A percentile compares a stretch with the other conserved stretches of the same genome.
phyloP scores from a whole-genome alignment of 441 rosid species.

The Biscutella laevigata region DNA sequence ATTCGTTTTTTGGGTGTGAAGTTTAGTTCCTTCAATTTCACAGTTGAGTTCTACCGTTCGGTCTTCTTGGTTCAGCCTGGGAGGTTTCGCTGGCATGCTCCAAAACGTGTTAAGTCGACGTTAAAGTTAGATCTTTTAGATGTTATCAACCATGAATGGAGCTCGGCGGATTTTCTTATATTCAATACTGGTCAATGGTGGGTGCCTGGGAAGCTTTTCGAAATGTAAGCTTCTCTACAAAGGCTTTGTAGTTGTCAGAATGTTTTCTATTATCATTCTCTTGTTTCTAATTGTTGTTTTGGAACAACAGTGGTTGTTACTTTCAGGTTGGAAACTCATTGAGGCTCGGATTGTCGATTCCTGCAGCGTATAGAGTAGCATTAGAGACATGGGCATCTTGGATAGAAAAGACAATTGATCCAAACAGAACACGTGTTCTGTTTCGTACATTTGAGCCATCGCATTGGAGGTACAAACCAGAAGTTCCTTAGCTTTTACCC shows the following conservation, averaged over 20 bases:
- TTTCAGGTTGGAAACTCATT: slow-evolving; percentile 57
- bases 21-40: slow-evolving; percentile 53
- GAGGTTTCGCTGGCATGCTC: slow-evolving; percentile 46
- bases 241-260: background rate
- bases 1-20: slow-evolving; percentile 58
- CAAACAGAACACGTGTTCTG: slow-evolving; percentile 46
- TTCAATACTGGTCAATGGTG: slow-evolving; percentile 90
- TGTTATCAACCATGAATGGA: slow-evolving; percentile 53
- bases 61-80: slow-evolving; percentile 71
- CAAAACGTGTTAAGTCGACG: slow-evolving; percentile 51
- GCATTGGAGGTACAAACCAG: slow-evolving; percentile 61
- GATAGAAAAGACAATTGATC: slow-evolving; percentile 40
- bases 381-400: slow-evolving; percentile 68
- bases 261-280: background rate
- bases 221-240: slow-evolving; percentile 38
- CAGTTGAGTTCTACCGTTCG: slow-evolving; percentile 63
- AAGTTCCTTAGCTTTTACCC: background rate
- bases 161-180: slow-evolving; percentile 52
- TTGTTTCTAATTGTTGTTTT: slow-evolving; percentile 21
- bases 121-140: slow-evolving; percentile 57
- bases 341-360: slow-evolving; percentile 73
- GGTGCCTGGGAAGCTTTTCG: slow-evolving; percentile 77
- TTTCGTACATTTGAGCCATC: slow-evolving; percentile 80
- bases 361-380: slow-evolving; percentile 58
- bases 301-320: slow-evolving; percentile 67